Evolutionary conservation across 2,329 filamentous ascomycete genomes (phyloP).

Genomic region (Teratosphaeria zuluensis): DNA sequence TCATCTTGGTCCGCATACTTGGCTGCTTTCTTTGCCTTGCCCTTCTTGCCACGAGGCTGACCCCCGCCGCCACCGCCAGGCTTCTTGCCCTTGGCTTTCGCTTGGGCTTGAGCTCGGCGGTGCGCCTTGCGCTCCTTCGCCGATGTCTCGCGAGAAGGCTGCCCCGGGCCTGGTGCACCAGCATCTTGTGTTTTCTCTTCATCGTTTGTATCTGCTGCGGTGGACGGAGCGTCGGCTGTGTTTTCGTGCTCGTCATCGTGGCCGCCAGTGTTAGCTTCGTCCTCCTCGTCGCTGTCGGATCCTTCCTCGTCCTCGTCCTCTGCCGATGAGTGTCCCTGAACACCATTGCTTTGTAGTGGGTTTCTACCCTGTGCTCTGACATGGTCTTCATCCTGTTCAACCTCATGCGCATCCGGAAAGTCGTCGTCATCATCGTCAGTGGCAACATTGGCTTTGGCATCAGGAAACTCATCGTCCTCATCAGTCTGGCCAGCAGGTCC

Average conservation of each 20-base stretch:
- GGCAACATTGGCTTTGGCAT: slow-evolving; percentile 15
- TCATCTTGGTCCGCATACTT: slow-evolving; percentile 95
- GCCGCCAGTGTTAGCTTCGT: slow-evolving; percentile 18
- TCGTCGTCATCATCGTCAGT: slow-evolving; percentile 32
- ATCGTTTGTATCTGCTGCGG: slow-evolving; percentile 5
- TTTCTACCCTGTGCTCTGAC: slow-evolving; percentile 22
- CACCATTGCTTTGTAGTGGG: slow-evolving; percentile 28
- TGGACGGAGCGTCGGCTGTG: neutral
- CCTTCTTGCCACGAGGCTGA: slow-evolving; percentile 59
- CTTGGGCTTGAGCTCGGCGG: slow-evolving; percentile 9
- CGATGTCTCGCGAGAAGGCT: slow-evolving; percentile 7
- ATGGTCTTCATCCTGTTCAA: slow-evolving; percentile 2
- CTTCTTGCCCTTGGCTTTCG: slow-evolving; percentile 16
- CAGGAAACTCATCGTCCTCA: slow-evolving; percentile 16
- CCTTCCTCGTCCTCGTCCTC: slow-evolving; percentile 10
- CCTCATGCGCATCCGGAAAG: neutral
- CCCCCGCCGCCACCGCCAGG: slow-evolving; percentile 11
- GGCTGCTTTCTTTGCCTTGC: slow-evolving; percentile 75
- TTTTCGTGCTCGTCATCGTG: slow-evolving; percentile 18
- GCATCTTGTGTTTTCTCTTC: neutral
- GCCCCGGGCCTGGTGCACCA: neutral
- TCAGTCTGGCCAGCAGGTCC: slow-evolving; percentile 7
- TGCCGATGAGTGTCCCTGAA: slow-evolving; percentile 1
- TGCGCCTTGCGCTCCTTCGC: slow-evolving; percentile 17
- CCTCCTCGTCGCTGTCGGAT: slow-evolving; percentile 18